Conservation (phyloP, 768 basidiomycete species). For the Paxillus rubicundulus region DNA sequence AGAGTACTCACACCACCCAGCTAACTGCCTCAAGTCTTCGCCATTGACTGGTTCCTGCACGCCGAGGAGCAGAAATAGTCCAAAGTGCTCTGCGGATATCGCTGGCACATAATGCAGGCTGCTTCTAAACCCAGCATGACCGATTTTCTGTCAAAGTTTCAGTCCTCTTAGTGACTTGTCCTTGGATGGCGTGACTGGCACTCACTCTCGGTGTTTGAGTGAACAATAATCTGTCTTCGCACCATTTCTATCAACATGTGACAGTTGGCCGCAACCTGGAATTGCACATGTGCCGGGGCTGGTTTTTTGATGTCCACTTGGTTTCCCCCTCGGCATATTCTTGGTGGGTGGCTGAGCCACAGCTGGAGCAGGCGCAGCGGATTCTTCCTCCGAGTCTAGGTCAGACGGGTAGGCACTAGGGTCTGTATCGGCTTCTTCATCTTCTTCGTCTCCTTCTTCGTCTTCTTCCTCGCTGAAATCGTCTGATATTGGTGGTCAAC, state of each 20-base stretch:
- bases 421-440: conserved; percentile 29
- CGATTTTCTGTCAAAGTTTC: conserved; percentile 46
- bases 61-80: conserved; percentile 64
- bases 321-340: conserved; percentile 10
- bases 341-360: conserved; percentile 9
- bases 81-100: conserved; percentile 52
- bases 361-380: conserved; percentile 8
- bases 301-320: conserved; percentile 1
- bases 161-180: conserved; percentile 9
- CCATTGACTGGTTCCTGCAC: conserved; percentile 60
- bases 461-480: conserved; percentile 27
- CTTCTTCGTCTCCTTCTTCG: conserved; percentile 23
- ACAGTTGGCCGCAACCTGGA: conserved; percentile 55
- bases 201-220: conserved; percentile 60
- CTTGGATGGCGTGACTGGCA: conserved; percentile 12
- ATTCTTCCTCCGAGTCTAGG: conserved; percentile 24
- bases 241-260: conserved; percentile 54
- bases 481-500: conserved; percentile 14
- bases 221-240: conserved; percentile 56
- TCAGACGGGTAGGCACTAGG: conserved; percentile 31
- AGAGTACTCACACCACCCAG: conserved; percentile 1
- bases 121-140: conserved; percentile 48
- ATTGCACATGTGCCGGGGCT: conserved; percentile 47
- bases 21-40: conserved; percentile 36
- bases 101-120: conserved; percentile 65